Evolutionary conservation across 805 yeast genomes (phyloP).

Genomic region (Lachancea cidri): DNA sequence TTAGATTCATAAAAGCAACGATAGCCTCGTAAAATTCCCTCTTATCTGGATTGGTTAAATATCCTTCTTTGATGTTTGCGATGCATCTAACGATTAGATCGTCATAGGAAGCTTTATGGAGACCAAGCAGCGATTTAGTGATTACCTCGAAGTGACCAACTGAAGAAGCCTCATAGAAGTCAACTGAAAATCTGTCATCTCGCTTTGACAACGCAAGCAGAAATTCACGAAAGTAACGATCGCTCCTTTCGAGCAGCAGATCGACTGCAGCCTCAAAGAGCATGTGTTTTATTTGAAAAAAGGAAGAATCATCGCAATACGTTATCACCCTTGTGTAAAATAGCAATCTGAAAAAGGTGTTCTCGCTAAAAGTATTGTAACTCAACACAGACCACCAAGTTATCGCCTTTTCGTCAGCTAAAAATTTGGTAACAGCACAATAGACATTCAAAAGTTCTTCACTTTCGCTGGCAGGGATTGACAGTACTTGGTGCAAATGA

Average conservation of each 20-base stretch:
- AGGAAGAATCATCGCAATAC: constrained; percentile 23
- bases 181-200: constrained; percentile 11
- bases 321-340: constrained; percentile 18
- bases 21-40: constrained; percentile 6
- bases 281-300: constrained; percentile 15
- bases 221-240: constrained; percentile 11
- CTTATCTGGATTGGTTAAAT: neutral
- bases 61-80: constrained; percentile 9
- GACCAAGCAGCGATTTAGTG: constrained; percentile 13
- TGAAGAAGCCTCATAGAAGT: constrained; percentile 1
- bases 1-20: constrained; percentile 17
- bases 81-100: constrained; percentile 14
- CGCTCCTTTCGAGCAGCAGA: constrained; percentile 9
- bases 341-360: constrained; percentile 10
- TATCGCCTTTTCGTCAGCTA: constrained; percentile 16
- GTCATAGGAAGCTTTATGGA: constrained; percentile 12
- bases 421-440: constrained; percentile 21
- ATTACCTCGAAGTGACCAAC: constrained; percentile 8
- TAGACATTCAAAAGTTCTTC: constrained; percentile 21
- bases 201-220: constrained; percentile 16
- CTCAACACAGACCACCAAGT: constrained; percentile 32
- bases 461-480: constrained; percentile 12
- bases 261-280: constrained; percentile 17
- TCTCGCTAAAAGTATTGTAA: constrained; percentile 19
- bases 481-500: constrained; percentile 19